Percentiles rank a stretch among this genome's conserved stretches.
phyloP scores from a whole-genome alignment of 768 basidiomycete species.

The Russula ochroleuca region DNA sequence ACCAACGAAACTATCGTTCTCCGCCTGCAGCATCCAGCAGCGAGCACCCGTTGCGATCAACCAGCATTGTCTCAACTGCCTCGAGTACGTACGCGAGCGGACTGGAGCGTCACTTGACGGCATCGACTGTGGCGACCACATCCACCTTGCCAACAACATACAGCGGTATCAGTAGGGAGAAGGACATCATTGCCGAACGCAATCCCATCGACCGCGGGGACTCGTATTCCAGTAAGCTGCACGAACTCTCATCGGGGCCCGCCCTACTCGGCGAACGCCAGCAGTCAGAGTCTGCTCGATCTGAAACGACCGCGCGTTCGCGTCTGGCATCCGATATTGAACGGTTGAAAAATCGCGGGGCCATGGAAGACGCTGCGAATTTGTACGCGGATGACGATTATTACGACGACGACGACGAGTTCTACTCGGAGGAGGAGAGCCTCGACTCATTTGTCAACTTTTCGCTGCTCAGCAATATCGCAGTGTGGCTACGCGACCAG shows the following conservation, averaged over 20 bases:
- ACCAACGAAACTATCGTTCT: background rate
- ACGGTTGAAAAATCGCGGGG: constrained; percentile 34
- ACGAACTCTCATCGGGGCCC: background rate
- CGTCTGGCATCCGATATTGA: constrained; percentile 25
- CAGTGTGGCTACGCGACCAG: constrained; percentile 84
- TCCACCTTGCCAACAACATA: constrained; percentile 18
- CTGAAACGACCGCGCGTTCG: constrained; percentile 24
- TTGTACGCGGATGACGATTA: constrained; percentile 46
- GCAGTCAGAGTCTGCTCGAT: constrained; percentile 13
- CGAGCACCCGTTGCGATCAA: constrained; percentile 20
- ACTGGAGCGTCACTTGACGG: constrained; percentile 25
- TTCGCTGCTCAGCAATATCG: constrained; percentile 81
- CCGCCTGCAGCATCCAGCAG: constrained; percentile 17
- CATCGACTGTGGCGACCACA: constrained; percentile 21
- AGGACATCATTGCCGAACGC: constrained; percentile 13
- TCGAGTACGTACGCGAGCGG: constrained; percentile 16
- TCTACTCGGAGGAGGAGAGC: constrained; percentile 49
- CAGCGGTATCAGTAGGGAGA: constrained; percentile 10
- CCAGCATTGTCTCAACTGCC: constrained; percentile 21
- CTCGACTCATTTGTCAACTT: constrained; percentile 85
- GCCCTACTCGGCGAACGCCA: constrained; percentile 12
- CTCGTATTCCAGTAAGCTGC: constrained; percentile 11
- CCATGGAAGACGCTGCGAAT: constrained; percentile 33
- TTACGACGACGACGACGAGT: constrained; percentile 43
- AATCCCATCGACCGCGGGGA: constrained; percentile 1